Conservation (phyloP, 208 protist genomes). For the Leishmania tarentolae region DNA sequence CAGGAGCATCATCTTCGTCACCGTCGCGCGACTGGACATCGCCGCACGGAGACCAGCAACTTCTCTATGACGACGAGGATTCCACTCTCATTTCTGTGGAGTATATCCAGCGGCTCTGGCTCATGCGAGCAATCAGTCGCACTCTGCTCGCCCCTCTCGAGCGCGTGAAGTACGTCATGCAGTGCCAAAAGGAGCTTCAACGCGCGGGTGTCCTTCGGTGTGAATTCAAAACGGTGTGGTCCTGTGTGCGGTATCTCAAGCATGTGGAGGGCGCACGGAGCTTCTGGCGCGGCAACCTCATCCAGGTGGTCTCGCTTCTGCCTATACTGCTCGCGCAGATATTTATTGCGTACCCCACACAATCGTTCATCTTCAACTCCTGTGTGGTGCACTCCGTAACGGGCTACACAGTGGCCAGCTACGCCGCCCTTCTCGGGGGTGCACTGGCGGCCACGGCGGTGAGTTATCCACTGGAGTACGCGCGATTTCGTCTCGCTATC, state of each 20-base stretch:
- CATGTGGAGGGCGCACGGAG: conserved; percentile 54
- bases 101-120: conserved; percentile 57
- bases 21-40: not conserved
- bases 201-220: conserved; percentile 46
- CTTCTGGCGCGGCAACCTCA: conserved; percentile 85
- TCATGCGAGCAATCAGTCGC: conserved; percentile 43
- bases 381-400: conserved; percentile 36
- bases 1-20: not conserved
- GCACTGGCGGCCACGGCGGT: conserved; percentile 51
- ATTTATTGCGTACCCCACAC: conserved; percentile 69
- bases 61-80: conserved; percentile 9
- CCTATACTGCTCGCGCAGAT: conserved; percentile 68
- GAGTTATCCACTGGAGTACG: conserved; percentile 83
- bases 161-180: conserved; percentile 86
- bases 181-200: conserved; percentile 74
- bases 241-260: conserved; percentile 55
- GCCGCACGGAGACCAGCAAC: not conserved
- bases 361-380: conserved; percentile 58
- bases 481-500: conserved; percentile 78
- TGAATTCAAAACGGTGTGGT: conserved; percentile 58
- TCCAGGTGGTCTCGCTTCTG: conserved; percentile 72
- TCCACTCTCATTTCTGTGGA: conserved; percentile 52
- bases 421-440: conserved; percentile 52
- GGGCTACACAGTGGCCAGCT: conserved; percentile 51
- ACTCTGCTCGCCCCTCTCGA: conserved; percentile 80